Percentiles rank a stretch among this genome's conserved stretches.
Evolutionary conservation across 2,329 filamentous ascomycete species (phyloP).

Genomic region (Beauveria sp.): DNA sequence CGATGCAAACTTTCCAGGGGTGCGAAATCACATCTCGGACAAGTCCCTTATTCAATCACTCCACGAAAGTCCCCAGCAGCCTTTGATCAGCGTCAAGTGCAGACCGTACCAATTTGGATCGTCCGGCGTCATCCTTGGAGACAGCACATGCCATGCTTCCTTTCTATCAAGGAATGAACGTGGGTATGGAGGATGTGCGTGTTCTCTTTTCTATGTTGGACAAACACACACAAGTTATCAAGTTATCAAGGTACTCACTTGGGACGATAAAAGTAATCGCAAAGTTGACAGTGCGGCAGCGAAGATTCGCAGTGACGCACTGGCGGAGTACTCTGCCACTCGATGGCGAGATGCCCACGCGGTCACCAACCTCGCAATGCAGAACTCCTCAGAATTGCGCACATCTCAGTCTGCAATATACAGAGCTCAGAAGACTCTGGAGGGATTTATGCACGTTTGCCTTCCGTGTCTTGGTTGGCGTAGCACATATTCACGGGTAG

Average conservation of each 20-base stretch:
- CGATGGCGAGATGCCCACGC: conserved; percentile 74
- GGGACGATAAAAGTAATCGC: conserved; percentile 13
- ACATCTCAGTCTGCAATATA: conserved; percentile 74
- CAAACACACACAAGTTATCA: conserved; percentile 37
- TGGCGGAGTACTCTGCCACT: conserved; percentile 66
- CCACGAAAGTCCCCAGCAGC: conserved; percentile 74
- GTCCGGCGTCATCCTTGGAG: conserved; percentile 78
- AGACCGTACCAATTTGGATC: conserved; percentile 76
- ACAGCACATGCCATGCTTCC: conserved; percentile 97
- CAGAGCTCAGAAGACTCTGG: conserved; percentile 72
- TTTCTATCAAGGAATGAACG: conserved; percentile 98
- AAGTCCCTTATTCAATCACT: conserved; percentile 67
- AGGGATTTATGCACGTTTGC: conserved; percentile 73
- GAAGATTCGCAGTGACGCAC: conserved; percentile 54
- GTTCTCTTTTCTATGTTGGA: conserved; percentile 80
- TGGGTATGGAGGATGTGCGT: conserved; percentile 87
- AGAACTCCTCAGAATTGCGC: conserved; percentile 94
- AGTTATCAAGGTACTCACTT: neutral
- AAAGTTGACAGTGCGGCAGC: conserved; percentile 27
- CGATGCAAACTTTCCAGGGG: conserved; percentile 76
- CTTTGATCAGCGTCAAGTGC: conserved; percentile 90
- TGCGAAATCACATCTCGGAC: conserved; percentile 62
- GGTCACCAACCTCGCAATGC: conserved; percentile 85
- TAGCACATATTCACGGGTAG: conserved; percentile 87
- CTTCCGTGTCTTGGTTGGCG: conserved; percentile 75